Conservation (phyloP, 2,329 filamentous ascomycete species). For the Parafenestella ontariensis region DNA sequence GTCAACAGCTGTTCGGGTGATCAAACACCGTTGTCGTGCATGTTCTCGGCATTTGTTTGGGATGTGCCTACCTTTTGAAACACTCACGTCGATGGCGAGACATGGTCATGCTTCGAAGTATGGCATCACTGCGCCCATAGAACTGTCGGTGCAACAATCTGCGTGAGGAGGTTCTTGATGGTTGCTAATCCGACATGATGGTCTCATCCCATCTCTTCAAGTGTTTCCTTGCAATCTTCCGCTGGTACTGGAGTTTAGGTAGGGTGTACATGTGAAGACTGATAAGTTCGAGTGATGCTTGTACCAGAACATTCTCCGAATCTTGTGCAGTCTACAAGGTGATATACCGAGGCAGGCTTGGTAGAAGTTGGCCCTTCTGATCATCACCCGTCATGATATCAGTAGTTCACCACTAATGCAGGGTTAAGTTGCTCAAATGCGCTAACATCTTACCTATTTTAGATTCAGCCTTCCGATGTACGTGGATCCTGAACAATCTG, state of each 20-base stretch:
- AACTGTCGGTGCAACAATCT: no score
- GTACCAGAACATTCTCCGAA: neutral
- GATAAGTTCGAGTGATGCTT: neutral
- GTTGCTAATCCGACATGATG: neutral
- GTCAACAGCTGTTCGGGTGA: conserved; percentile 1
- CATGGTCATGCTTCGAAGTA: no score
- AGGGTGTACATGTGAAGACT: neutral
- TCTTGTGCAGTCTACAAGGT: neutral
- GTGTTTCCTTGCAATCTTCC: no score
- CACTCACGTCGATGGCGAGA: conserved; percentile 23
- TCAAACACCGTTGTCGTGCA: conserved; percentile 16
- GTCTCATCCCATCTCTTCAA: no score
- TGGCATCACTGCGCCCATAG: no score
- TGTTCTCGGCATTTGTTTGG: neutral
- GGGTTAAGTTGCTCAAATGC: neutral
- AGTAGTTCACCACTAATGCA: neutral
- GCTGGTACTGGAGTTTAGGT: neutral
- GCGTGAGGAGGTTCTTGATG: conserved; percentile 16
- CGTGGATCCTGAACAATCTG: neutral
- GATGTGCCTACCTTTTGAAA: conserved; percentile 17
- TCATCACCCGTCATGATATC: neutral
- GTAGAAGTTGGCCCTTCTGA: neutral
- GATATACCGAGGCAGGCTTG: neutral
- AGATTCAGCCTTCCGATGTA: neutral
- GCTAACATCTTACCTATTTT: neutral